Conservation (phyloP, 257 asterid species). For the Penstemon newberryi region DNA sequence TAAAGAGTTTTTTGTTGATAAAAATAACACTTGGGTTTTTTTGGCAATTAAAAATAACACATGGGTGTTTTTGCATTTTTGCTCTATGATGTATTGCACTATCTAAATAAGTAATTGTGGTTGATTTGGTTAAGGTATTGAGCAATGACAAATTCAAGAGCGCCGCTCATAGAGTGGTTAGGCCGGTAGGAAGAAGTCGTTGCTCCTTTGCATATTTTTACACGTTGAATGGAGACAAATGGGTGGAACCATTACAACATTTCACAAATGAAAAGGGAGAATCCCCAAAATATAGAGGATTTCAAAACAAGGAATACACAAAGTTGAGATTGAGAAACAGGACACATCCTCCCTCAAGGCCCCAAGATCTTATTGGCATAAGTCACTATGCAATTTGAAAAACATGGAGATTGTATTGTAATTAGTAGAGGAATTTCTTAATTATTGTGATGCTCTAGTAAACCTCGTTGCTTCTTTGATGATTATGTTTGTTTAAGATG, state of each 20-base stretch:
- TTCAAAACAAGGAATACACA: slow-evolving; percentile 34
- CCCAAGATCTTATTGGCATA: slow-evolving; percentile 33
- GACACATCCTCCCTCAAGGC: slow-evolving; percentile 34
- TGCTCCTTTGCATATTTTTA: slow-evolving; percentile 37
- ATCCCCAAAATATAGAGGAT: slow-evolving; percentile 33
- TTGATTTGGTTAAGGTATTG: slow-evolving; percentile 26
- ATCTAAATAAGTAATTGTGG: background rate
- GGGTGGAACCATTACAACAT: slow-evolving; percentile 40
- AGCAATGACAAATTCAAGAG: slow-evolving; percentile 40
- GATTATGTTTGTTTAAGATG: too few species aligned
- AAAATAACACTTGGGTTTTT: too few species aligned
- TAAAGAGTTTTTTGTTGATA: too few species aligned
- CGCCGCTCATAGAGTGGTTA: slow-evolving; percentile 44
- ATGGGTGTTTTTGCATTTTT: too few species aligned
- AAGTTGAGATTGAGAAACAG: slow-evolving; percentile 32
- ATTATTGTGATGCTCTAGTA: too few species aligned
- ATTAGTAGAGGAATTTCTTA: too few species aligned
- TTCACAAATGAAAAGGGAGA: slow-evolving; percentile 35
- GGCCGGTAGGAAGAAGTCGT: slow-evolving; percentile 35
- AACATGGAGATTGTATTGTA: too few species aligned
- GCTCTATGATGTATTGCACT: too few species aligned
- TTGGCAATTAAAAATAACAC: too few species aligned
- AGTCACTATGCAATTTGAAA: slow-evolving; percentile 28
- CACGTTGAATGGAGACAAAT: slow-evolving; percentile 30
- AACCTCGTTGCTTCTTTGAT: too few species aligned